Evolutionary conservation across 768 basidiomycete genomes (phyloP), one percentile per base, ranked within the genome.

Genomic region (Solioccasus polychromus): DNA sequence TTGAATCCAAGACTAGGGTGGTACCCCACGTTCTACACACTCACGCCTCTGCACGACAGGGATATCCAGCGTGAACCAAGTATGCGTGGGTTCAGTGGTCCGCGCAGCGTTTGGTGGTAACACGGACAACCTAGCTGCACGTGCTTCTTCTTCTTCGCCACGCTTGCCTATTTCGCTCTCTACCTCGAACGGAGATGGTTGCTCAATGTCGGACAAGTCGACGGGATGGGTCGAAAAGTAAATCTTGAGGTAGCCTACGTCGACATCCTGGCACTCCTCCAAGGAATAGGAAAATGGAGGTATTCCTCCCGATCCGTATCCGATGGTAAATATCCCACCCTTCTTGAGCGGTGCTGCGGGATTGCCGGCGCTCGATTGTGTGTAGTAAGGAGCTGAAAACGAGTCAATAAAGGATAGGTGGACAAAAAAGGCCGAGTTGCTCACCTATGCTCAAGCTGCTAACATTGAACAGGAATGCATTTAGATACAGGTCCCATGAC

Each of bases 221-320:
- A 67, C 52, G 5, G 65, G 64, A 0, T 45, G 46, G 1, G 68
- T 71, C 15, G 74, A 59, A 17, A 76, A 47, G 47, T 70, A 77
- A 9, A 76, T 49, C 44, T 73, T 74, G 39, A 77, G 63, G 43
- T 69, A 72, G 7, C 73, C 70, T 3, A 76, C 59, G 39, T 76
- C 73, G 24, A 63, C 43, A 5, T 55, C 49, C 32, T 71, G 60
- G 3, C 55, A 61, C 2, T 61, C 47, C 5, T 56, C 50, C 15
- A 76, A 45, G 22, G 47, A 25, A 45, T 69, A 74, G 8, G 48
- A 31, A 58, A 62, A 66, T 7, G 71, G 70, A 0, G 53, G 19
- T 6, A 49, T 54, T 35, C 68, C 69, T 22, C 63, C 66, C 9
- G 66, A 53, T 0, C 72, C 73, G 46, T 73, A 73, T 5, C 75